phyloP scores from a whole-genome alignment of 208 protist genomes.

The Naegleria fowleri region DNA sequence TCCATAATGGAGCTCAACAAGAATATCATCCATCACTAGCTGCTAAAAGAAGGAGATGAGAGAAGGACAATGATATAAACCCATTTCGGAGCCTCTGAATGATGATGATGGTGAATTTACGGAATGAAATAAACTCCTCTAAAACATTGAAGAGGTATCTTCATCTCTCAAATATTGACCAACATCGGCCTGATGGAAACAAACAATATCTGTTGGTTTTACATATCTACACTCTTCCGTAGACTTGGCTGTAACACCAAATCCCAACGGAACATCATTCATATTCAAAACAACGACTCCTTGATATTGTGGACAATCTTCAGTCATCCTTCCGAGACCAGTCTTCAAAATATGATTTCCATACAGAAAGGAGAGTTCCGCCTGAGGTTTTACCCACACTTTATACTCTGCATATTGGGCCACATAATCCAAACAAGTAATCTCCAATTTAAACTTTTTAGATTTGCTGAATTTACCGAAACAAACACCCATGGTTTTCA shows the following conservation, averaged over 20 bases:
- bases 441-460: conserved; percentile 69
- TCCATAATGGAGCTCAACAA: no score
- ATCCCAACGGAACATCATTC: conserved; percentile 92
- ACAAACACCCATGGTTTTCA: conserved; percentile 61
- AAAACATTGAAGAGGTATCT: not conserved
- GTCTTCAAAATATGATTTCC: conserved; percentile 95
- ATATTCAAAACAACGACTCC: conserved; percentile 95
- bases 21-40: no score
- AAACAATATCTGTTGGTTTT: conserved; percentile 88
- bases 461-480: conserved; percentile 79
- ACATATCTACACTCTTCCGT: conserved; percentile 91
- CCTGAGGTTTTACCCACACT: conserved; percentile 98
- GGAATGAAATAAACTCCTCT: no score
- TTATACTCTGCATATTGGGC: conserved; percentile 79
- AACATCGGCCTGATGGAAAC: conserved; percentile 95
- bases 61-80: no score
- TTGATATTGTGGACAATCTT: conserved; percentile 92
- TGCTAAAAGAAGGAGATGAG: no score
- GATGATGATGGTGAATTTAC: no score
- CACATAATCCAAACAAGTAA: conserved; percentile 72
- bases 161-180: conserved; percentile 96
- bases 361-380: conserved; percentile 97
- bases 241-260: conserved; percentile 89
- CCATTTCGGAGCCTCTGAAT: no score
- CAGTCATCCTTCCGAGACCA: conserved; percentile 94